Evolutionary conservation across 2,329 filamentous ascomycete genomes (phyloP).

Genomic region (Aureobasidium namibiae): DNA sequence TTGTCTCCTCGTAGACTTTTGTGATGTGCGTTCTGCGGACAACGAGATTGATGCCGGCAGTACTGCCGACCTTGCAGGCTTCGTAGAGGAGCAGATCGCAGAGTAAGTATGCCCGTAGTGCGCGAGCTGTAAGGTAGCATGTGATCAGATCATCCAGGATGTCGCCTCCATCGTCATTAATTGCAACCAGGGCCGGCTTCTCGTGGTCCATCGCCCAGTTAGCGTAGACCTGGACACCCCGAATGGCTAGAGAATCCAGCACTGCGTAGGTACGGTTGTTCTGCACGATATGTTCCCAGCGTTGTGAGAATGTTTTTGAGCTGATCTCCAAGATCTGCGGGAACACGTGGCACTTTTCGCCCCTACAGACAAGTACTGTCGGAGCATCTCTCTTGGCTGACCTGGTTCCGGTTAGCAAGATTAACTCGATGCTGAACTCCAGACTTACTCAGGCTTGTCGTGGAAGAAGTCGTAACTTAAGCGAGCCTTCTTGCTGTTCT

Average conservation of each 20-base stretch:
- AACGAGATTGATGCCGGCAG: neutral
- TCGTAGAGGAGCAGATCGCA: neutral
- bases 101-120: neutral
- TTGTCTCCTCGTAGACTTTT: neutral
- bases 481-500: neutral
- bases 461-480: neutral
- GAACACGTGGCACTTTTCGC: neutral
- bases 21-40: neutral
- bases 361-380: neutral
- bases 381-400: neutral
- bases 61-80: neutral
- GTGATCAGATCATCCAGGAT: neutral
- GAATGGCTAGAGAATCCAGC: neutral
- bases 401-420: neutral
- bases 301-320: neutral
- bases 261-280: neutral
- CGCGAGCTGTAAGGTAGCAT: neutral
- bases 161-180: neutral
- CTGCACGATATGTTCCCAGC: neutral
- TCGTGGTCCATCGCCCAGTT: slow-evolving; percentile 1
- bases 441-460: neutral
- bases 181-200: neutral
- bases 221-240: neutral
- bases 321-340: neutral
- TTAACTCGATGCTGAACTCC: neutral